Base-by-base conservation (phyloP, 2,329 filamentous ascomycete genomes). In the Capronia americana region DNA sequence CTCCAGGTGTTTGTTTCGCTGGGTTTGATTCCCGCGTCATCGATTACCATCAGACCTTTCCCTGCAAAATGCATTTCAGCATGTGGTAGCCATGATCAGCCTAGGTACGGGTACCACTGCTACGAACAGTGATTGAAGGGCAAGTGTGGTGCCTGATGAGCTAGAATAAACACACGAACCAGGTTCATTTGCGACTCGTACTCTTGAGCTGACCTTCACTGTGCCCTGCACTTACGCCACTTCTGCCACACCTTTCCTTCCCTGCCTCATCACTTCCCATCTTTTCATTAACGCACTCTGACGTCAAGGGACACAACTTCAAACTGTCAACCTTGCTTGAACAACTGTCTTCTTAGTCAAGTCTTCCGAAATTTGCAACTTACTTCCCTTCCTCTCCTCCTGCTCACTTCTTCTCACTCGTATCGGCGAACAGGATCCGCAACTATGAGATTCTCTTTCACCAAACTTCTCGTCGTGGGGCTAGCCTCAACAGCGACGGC, bases 391-490 rank as follows among this genome's bases (percentile, higher is more conserved):
- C 14, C 57, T 59, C 32, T 51, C 17, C 48, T 53, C 57, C 38
- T 41, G 38, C 20, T 56, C 20, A 63, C 41, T 20, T n/a, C 30
- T 50, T 59, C n/a, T 8, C 38, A 24, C 24, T 20, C 10, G 23
- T 26, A 8, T 53, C 14, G 28, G 28, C 53, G 30, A 44, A 32
- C 48, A 26, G 14, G 24, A 51, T 41, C 34, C n/a, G 26, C 48
- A 24, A 87, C 69, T 69, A 97, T 97, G 93, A 95, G 87, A 84
- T 86, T 95, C 80, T 80, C 84, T 70, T 80, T 92, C 76, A 83
- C 86, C 69, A 86, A 88, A 77, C 78, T 92, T 80, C 80, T 94
- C 72, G 83, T 92, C 75, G 84, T 92, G 76, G 87, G 88, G 74
- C 82, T 96, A 65, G 90, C 91, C 76, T 86, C 90, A 48, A 76